Percentiles rank a stretch among this genome's conserved stretches.
Evolutionary conservation across 1,139 yeast genomes (phyloP).

Genomic region (Geotrichum reessii): DNA sequence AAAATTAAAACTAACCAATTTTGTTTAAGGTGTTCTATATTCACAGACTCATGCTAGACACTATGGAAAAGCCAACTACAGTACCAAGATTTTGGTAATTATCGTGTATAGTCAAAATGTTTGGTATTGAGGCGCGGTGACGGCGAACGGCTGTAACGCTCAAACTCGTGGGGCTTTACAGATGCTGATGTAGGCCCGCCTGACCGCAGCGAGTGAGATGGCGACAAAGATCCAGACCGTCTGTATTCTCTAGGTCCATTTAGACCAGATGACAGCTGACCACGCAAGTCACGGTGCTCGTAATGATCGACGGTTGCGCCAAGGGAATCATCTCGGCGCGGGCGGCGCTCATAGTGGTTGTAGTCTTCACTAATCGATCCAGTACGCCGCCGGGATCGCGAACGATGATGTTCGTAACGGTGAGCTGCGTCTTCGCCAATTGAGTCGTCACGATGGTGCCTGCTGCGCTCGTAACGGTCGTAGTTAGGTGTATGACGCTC

Average conservation of each 20-base stretch:
- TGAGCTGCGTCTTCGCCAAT: neutral
- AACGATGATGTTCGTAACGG: neutral
- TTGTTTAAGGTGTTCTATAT: no score
- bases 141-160: neutral
- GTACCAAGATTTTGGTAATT: neutral
- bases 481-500: neutral
- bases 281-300: neutral
- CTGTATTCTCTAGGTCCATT: neutral
- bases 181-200: no score
- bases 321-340: neutral
- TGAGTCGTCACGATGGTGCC: neutral
- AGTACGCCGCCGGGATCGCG: neutral
- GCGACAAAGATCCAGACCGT: neutral
- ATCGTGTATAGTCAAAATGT: neutral
- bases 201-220: neutral
- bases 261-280: neutral
- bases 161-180: neutral
- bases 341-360: neutral
- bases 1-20: no score
- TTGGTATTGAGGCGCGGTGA: neutral
- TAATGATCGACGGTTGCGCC: neutral
- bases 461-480: neutral
- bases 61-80: neutral
- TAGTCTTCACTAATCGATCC: neutral
- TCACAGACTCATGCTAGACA: neutral